A percentile compares a stretch with the other conserved stretches of the same genome.
These are phyloP conservation scores for Arabidopsis lyrata DNA, from an alignment of 441 rosid species.

Conservation along the genomic window DNA sequence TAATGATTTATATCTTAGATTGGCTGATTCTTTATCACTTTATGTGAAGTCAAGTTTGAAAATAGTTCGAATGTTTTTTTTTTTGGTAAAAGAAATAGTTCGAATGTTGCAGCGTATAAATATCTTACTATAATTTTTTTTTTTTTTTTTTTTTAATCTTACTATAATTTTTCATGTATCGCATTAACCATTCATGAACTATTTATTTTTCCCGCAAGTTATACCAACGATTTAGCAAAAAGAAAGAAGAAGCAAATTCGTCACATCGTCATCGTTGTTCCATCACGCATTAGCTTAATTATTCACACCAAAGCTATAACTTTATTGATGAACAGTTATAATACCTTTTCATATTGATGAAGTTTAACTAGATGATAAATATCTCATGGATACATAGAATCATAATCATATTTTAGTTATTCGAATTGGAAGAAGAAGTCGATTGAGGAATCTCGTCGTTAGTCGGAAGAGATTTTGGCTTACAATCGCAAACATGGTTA, in stretches of 20 bases:
- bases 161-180: too few relatives aligned
- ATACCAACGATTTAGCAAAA: neutral
- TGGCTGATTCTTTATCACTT: too few relatives aligned
- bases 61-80: neutral
- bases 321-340: neutral
- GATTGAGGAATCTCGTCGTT: neutral
- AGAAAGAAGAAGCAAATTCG: neutral
- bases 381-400: slow-evolving; percentile 9
- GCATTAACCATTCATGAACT: too few relatives aligned
- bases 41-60: too few relatives aligned
- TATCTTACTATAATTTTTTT: neutral
- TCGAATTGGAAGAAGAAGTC: neutral
- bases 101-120: neutral
- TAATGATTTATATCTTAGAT: neutral
- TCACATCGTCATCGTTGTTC: too few relatives aligned
- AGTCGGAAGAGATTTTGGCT: slow-evolving; percentile 15
- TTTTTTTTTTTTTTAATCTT: too few relatives aligned
- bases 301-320: neutral
- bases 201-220: too few relatives aligned
- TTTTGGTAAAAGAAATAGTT: too few relatives aligned
- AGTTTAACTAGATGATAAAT: neutral
- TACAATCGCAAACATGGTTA: slow-evolving; percentile 35
- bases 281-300: neutral
- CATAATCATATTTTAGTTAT: slow-evolving; percentile 6
- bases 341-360: neutral